Conservation (phyloP, 2,329 filamentous ascomycete genomes). For the Diaporthe capsici region DNA sequence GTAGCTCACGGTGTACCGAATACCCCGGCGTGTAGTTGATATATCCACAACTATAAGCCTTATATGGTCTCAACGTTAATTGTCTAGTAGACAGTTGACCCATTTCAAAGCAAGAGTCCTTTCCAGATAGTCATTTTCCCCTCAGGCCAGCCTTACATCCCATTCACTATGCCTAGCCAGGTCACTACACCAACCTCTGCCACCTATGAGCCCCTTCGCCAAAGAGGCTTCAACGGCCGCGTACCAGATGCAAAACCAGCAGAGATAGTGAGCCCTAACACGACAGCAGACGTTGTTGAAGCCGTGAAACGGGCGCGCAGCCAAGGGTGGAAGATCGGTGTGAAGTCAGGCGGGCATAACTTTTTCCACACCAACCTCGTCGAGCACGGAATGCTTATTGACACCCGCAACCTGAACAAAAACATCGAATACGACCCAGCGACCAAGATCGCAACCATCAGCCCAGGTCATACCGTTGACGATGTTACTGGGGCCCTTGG, state of each 20-base stretch:
- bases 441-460: neutral
- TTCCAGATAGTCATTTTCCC: too few relatives aligned
- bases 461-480: neutral
- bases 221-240: neutral
- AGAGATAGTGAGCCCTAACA: neutral
- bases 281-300: neutral
- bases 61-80: neutral
- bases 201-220: neutral
- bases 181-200: neutral
- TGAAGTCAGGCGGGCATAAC: neutral
- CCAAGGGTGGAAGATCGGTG: neutral
- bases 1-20: neutral
- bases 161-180: neutral
- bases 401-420: neutral
- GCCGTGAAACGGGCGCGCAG: neutral
- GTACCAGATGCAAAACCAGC: neutral
- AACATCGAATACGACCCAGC: neutral
- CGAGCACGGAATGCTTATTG: conserved; percentile 2
- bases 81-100: neutral
- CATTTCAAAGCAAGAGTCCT: too few relatives aligned
- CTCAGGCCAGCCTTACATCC: neutral
- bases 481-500: neutral
- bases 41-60: neutral
- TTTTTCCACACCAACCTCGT: neutral
- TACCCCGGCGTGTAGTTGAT: neutral